Evolutionary conservation across 768 basidiomycete species (phyloP), one percentile per base, ranked within the genome.

Genomic region (Boletellus ananiceps): DNA sequence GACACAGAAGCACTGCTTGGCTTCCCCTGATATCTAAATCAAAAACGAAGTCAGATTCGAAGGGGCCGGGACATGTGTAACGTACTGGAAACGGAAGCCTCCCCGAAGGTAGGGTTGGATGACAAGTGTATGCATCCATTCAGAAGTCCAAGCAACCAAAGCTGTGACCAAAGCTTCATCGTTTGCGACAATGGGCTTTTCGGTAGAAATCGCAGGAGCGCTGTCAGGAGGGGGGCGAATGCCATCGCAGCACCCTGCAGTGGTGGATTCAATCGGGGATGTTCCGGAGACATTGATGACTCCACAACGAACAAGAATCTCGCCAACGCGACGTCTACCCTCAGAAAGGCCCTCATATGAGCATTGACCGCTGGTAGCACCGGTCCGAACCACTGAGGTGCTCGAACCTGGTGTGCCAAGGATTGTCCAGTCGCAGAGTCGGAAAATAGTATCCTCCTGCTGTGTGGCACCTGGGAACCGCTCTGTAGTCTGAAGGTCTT

Each of bases 81-180:
- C 64, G 16, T 44, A 65, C 64, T 51, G 56, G 43, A 63, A 61
- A 44, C 31, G 54, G 27, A 57, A 51, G 25, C 36, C 37, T 41
- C 54, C 52, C 11, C 23, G 49, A 21, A 54, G 40, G 42, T 59
- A 52, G 27, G 65, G 62, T 13, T 54, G 54, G 35, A 65, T 44
- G 37, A 61, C 55, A 34, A 67, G 51, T 19, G 33, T 49, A 35
- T 63, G 37, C 31, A 67, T 49, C 63, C 63, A 63, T 32, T 59
- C 51, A 2, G 59, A 61, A 32, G 59, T 51, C 65, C 65, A 66
- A 23, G 53, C 27, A n/a, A 60, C 49, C 47, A 65, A 44, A 21
- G 56, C 52, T 16, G 45, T 35, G 25, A 55, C 36, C 27, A 57
- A 39, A 25, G 14, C 9, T 5, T 13, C 39, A 9, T 57, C 48